Conservation (phyloP, 2,329 filamentous ascomycete species). For the Aspergillus floridensis region DNA sequence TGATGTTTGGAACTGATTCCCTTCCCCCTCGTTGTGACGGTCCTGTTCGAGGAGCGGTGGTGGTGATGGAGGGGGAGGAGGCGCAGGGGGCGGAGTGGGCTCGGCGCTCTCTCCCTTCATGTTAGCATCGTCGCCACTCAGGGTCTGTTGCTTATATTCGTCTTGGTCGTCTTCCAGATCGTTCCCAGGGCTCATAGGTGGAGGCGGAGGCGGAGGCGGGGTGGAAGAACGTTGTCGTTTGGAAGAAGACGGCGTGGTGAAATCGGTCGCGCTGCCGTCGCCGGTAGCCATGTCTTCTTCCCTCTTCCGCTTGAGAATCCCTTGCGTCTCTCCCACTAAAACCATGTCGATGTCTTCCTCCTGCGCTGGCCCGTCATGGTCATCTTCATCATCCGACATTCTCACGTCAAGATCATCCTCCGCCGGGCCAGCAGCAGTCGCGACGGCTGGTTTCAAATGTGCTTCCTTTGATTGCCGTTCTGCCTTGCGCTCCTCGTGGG, state of each 20-base stretch:
- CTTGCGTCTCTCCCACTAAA: conserved; percentile 1
- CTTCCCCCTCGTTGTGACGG: conserved; percentile 3
- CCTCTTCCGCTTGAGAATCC: conserved; percentile 62
- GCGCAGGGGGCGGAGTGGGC: conserved; percentile 18
- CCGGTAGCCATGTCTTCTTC: conserved; percentile 42
- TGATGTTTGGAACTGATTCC: conserved; percentile 13
- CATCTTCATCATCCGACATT: conserved; percentile 43
- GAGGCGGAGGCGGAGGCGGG: conserved; percentile 37
- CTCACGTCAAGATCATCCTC: conserved; percentile 31
- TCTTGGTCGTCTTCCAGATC: conserved; percentile 7
- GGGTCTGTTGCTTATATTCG: conserved; percentile 15
- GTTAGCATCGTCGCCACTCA: conserved; percentile 22
- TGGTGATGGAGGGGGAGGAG: conserved; percentile 32
- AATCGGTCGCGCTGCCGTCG: conserved; percentile 32
- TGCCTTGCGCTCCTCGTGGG: conserved; percentile 64
- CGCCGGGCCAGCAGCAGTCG: conserved; percentile 21
- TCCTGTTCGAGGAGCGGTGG: conserved; percentile 31
- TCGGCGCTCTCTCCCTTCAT: conserved; percentile 19
- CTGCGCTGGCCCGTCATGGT: conserved; percentile 16
- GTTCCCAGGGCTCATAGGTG: conserved; percentile 23
- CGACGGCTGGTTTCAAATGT: conserved; percentile 25
- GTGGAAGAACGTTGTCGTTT: conserved; percentile 54
- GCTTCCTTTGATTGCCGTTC: conserved; percentile 40
- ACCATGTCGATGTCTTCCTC: conserved; percentile 9
- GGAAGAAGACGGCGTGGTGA: conserved; percentile 47